Base-by-base conservation (phyloP, 2,329 filamentous ascomycete species). In the Lachnellula cervina region DNA sequence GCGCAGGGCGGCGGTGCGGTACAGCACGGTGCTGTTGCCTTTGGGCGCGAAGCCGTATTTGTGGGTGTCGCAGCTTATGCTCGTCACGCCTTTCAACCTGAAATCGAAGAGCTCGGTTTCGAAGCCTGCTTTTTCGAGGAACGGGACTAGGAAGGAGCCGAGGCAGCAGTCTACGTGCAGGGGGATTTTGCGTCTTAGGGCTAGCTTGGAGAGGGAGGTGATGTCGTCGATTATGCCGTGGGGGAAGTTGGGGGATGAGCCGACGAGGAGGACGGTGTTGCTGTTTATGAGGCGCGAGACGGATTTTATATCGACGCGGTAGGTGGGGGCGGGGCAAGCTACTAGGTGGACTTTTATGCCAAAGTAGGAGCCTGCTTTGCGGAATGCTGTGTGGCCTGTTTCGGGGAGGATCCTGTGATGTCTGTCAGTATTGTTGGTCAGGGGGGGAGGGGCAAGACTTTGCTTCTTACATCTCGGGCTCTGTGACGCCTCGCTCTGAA, bases 41-140 rank as follows among this genome's bases (percentile, higher is more conserved):
- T 99, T 99, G 52, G 94, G 94, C 1, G 94, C 94, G 70, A 99
- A 99, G 38, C 94, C 94, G 71, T 99, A 99, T 73, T 99, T 99
- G 81, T 99, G 94, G 2, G 94, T 99, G 71, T 99, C 94, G 72
- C 92, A 95, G 63, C 86, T 91, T 72, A 99, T 97, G 72, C 88
- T 93, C 3, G 93, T 97, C 38, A 99, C 94, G 65, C 94, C 94
- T 64, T 89, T 90, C 57, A 95, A 84, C 54, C 89, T 85, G 82
- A 99, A 99, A 72, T 99, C 94, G 69, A 97, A 97, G 5, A 84
- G 85, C 64, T 88, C 84, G 21, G 88, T 82, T 60, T 95, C 90
- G 72, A 96, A 97, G 45, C 94, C 94, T n/a, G 94, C 91, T 69
- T 89, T 89, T 61, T 91, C 86, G 44, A 99, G 87, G 76, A 93